A percentile compares a stretch with the other conserved stretches of the same genome.
These are phyloP conservation scores for Fusarium neocosmosporiellum DNA, from an alignment of 2,329 filamentous ascomycete species.

Conservation along the genomic window DNA sequence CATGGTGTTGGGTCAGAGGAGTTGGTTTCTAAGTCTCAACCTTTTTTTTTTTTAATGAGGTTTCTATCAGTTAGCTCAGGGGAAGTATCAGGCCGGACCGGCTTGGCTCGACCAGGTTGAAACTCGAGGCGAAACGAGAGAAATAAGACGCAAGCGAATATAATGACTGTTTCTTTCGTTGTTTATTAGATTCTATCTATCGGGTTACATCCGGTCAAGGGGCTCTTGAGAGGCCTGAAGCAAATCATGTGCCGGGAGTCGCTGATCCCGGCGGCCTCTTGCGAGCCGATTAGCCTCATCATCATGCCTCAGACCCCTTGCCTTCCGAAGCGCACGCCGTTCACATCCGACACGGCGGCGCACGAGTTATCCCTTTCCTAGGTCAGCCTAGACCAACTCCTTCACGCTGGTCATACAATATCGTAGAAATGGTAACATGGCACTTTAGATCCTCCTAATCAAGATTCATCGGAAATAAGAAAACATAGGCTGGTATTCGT, in stretches of 20 bases:
- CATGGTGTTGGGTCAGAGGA: background rate
- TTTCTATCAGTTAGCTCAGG: conserved; percentile 9
- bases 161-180: conserved; percentile 3
- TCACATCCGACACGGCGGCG: conserved; percentile 6
- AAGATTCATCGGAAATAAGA: conserved; percentile 4
- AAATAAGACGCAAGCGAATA: background rate
- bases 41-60: background rate
- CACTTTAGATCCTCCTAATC: background rate
- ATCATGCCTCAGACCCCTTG: background rate
- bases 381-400: conserved; percentile 10
- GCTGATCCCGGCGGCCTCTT: background rate
- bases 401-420: conserved; percentile 18
- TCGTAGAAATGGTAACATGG: conserved; percentile 13
- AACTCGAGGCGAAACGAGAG: background rate
- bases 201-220: background rate
- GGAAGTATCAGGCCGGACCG: background rate
- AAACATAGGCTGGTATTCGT: conserved; percentile 17
- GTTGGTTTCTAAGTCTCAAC: background rate
- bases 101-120: conserved; percentile 12
- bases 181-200: conserved; percentile 31
- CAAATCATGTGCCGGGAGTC: background rate
- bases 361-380: background rate
- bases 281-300: background rate
- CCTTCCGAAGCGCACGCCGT: conserved; percentile 12
- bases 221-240: conserved; percentile 1